Conservation (phyloP, 352 stramenopile genomes). For the Hyaloperonospora arabidopsidis region DNA sequence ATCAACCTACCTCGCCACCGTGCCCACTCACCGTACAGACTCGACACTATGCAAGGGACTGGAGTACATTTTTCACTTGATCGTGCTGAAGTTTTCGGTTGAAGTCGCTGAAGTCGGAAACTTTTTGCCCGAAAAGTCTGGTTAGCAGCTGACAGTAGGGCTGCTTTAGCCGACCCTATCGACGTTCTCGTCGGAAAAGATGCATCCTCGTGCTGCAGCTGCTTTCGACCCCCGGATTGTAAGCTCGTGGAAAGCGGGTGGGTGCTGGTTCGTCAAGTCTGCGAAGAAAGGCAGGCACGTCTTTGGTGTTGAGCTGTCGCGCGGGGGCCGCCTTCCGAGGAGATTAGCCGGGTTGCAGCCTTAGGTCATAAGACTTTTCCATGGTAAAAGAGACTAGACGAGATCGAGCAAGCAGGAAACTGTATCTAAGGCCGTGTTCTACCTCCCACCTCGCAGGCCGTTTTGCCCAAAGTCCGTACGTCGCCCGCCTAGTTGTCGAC, state of each 20-base stretch:
- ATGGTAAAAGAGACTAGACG: slow-evolving; percentile 22
- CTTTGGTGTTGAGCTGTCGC: slow-evolving; percentile 25
- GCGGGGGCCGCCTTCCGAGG: slow-evolving; percentile 16
- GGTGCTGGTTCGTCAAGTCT: slow-evolving; percentile 13
- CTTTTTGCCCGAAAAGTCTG: too few species aligned
- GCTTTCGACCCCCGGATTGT: neutral
- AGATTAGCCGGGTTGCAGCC: slow-evolving; percentile 21
- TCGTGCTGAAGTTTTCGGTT: too few species aligned
- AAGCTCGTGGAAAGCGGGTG: neutral
- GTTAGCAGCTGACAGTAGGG: too few species aligned
- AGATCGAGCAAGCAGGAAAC: slow-evolving; percentile 5
- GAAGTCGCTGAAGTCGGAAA: too few species aligned
- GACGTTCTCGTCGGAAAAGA: too few species aligned
- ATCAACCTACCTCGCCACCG: too few species aligned
- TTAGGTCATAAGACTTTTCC: slow-evolving; percentile 16
- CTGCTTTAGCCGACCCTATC: too few species aligned
- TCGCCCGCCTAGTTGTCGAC: slow-evolving; percentile 1
- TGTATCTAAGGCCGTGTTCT: slow-evolving; percentile 21
- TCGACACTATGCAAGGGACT: too few species aligned
- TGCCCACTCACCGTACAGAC: too few species aligned
- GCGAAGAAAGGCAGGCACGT: slow-evolving; percentile 24
- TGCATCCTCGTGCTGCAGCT: slow-evolving; percentile 1
- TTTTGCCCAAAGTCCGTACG: slow-evolving; percentile 21
- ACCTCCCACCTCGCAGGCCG: slow-evolving; percentile 24
- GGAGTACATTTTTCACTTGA: too few species aligned